Conservation (phyloP, 352 stramenopile species). For the Globisporangium heterothallicum region DNA sequence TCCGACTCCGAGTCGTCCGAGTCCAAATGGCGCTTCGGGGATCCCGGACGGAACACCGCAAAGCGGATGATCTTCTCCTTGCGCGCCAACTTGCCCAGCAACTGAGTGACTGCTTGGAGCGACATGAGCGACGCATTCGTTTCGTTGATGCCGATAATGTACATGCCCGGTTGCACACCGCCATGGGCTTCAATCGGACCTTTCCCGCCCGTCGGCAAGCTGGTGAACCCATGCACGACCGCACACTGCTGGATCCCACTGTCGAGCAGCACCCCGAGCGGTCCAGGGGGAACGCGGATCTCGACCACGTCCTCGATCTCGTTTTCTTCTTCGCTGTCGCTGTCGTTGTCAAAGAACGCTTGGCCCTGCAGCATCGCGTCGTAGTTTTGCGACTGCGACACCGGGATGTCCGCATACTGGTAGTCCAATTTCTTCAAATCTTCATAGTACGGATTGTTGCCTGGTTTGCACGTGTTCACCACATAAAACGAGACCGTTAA, state of each 20-base stretch:
- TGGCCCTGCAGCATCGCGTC: slow-evolving; percentile 66
- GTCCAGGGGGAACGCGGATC: slow-evolving; percentile 62
- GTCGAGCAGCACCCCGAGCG: slow-evolving; percentile 69
- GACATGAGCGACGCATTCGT: slow-evolving; percentile 82
- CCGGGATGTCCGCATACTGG: slow-evolving; percentile 61
- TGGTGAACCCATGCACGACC: slow-evolving; percentile 78
- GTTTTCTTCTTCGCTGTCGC: slow-evolving; percentile 71
- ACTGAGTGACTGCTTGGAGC: slow-evolving; percentile 57
- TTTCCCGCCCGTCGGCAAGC: slow-evolving; percentile 46
- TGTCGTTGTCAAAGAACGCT: slow-evolving; percentile 80
- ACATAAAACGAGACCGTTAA: no score
- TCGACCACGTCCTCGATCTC: slow-evolving; percentile 77
- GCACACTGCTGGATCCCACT: slow-evolving; percentile 74
- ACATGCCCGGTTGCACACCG: slow-evolving; percentile 70
- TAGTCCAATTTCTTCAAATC: slow-evolving; percentile 68
- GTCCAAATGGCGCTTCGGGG: slow-evolving; percentile 30
- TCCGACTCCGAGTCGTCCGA: slow-evolving; percentile 42
- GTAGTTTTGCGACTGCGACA: slow-evolving; percentile 33
- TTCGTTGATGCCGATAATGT: slow-evolving; percentile 86
- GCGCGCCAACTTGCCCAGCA: slow-evolving; percentile 64
- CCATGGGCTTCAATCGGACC: slow-evolving; percentile 61
- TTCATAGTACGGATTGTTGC: slow-evolving; percentile 62
- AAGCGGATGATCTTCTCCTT: slow-evolving; percentile 83
- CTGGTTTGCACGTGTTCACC: no score
- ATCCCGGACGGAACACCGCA: slow-evolving; percentile 57